These are phyloP conservation scores for Xylaria digitata DNA, from an alignment of 2,329 filamentous ascomycete genomes.

Conservation along the genomic window DNA sequence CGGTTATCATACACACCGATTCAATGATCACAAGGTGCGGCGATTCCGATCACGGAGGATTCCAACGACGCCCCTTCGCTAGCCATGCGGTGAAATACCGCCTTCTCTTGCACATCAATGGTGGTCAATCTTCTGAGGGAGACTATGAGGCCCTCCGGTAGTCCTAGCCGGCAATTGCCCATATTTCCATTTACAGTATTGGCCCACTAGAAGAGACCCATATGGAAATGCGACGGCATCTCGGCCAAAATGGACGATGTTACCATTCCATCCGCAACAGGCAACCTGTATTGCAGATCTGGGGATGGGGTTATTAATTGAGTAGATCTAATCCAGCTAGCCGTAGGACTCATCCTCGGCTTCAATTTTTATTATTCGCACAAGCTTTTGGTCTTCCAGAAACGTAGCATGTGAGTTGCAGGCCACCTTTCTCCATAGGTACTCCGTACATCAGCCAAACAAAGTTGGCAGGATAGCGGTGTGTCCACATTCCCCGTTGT, in stretches of 20 bases:
- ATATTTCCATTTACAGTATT: not conserved
- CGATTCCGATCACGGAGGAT: not conserved
- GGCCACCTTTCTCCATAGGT: too few species aligned
- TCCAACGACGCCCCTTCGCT: conserved; percentile 2
- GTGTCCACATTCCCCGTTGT: conserved; percentile 10
- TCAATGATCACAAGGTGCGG: not conserved
- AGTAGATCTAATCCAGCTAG: not conserved
- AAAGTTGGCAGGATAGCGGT: not conserved
- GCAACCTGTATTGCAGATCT: conserved; percentile 28
- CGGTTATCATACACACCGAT: not conserved
- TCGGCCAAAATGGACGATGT: conserved; percentile 20
- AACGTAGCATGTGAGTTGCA: too few species aligned
- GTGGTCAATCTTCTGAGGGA: not conserved
- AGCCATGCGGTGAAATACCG: conserved; percentile 1
- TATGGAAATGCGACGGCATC: conserved; percentile 8
- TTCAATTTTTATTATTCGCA: not conserved
- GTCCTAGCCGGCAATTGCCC: not conserved
- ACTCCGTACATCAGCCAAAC: not conserved
- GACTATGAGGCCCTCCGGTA: conserved; percentile 2
- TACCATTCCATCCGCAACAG: conserved; percentile 21
- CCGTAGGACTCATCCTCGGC: conserved; percentile 8
- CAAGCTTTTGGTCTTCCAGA: too few species aligned
- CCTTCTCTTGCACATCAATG: not conserved
- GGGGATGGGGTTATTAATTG: conserved; percentile 13
- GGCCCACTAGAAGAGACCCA: not conserved